These are phyloP conservation scores for Selaginella tamariscina DNA, from an alignment of 75 land plant species.

Conservation along the genomic window DNA sequence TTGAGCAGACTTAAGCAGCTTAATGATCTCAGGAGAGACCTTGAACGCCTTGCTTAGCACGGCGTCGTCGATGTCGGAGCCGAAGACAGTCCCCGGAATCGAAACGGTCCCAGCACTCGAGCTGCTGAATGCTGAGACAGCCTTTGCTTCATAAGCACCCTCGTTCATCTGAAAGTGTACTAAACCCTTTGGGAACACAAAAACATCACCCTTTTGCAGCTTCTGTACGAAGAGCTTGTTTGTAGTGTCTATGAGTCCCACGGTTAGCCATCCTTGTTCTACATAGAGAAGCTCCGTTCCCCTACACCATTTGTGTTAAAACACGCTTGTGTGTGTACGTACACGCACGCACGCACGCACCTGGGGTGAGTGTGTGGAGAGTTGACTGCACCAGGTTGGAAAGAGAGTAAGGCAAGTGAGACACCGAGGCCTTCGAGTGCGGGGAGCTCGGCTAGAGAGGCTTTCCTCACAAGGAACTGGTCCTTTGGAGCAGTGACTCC, in stretches of 20 bases:
- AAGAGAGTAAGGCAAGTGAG: too few relatives aligned
- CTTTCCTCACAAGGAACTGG: too few relatives aligned
- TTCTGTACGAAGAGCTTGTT: conserved; percentile 22
- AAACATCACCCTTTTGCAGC: conserved; percentile 23
- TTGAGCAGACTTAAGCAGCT: too few relatives aligned
- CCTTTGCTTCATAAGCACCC: not conserved
- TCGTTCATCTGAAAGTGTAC: conserved; percentile 12
- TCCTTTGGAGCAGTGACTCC: too few relatives aligned
- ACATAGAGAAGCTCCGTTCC: conserved; percentile 22
- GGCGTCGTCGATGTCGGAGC: conserved; percentile 9
- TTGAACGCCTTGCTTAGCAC: conserved; percentile 17
- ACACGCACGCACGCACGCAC: too few relatives aligned
- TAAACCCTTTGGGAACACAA: conserved; percentile 30
- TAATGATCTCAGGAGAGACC: too few relatives aligned
- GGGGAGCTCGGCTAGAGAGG: too few relatives aligned
- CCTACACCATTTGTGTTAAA: too few relatives aligned
- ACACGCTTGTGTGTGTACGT: too few relatives aligned
- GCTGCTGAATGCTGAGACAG: conserved; percentile 19
- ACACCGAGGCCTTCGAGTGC: too few relatives aligned
- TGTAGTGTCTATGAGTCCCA: conserved; percentile 24
- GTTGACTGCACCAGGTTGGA: too few relatives aligned
- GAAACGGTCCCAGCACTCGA: conserved; percentile 19
- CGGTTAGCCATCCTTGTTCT: conserved; percentile 23
- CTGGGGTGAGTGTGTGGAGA: too few relatives aligned
- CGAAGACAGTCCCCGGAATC: conserved; percentile 11